Base-by-base conservation (phyloP, 768 basidiomycete species). In the Termitomyces sp. region DNA sequence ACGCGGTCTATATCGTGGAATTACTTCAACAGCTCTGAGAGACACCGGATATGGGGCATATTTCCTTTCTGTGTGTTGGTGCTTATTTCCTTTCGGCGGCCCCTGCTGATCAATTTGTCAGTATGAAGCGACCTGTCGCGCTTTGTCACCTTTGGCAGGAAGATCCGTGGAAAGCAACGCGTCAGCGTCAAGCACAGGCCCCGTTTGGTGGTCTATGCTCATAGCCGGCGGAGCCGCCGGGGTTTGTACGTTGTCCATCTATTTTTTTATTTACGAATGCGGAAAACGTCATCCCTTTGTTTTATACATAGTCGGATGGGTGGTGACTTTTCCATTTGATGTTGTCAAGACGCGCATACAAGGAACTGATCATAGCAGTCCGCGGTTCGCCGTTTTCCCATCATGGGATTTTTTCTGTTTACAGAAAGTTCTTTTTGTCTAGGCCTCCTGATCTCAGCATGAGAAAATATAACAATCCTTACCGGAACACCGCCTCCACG, bases 301-400 rank as follows among this genome's bases (percentile, higher is more conserved):
- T 10, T 41, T 40, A 6, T 46, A 40, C 38, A n/a, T 16, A 80
- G 80, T 80, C 9, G 89, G 90, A 9, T 95, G 92, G 92, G 37
- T 85, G 0, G 77, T 75, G 2, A 95, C 93, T 1, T 97, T 96
- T 68, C 92, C 92, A 2, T 76, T 94, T 54, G 94, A 97, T 65
- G 89, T 94, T 3, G 79, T 95, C 59, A 96, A 97, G 74, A 95
- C 95, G 14, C 83, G 93, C 5, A 82, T 95, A 63, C 94, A 97
- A 69, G 82, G 83, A 29, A 76, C 68, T 37, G 65, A 71, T 35
- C 62, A 65, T 12, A 29, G 37, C 35, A 29, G 2, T 31, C 5
- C 37, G 23, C 27, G 34, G 25, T 44, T 46, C 16, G 44, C 23
- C 54, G 27, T 17, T 37, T 54, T 31, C 41, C 14, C 37, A 51